phyloP scores from a whole-genome alignment of 805 yeast species.

The Candida pini region DNA sequence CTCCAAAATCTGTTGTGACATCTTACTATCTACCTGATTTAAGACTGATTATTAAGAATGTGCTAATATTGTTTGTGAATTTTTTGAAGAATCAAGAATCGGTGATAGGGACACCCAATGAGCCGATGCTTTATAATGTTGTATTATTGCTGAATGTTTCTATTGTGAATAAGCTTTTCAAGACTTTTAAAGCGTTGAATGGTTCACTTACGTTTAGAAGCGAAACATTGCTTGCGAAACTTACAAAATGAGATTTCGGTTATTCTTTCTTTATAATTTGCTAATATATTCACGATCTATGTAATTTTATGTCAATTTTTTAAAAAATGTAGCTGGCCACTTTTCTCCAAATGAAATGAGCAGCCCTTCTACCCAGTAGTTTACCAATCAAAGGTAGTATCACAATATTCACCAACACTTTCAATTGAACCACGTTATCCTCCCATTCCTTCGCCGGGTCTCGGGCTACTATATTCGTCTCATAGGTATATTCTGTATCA shows the following conservation, averaged over 20 bases:
- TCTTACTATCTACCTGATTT: constrained; percentile 23
- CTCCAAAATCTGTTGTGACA: not conserved
- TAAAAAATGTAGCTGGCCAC: constrained; percentile 20
- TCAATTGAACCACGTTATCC: constrained; percentile 55
- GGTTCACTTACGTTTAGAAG: constrained; percentile 11
- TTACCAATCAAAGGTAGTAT: constrained; percentile 64
- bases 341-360: constrained; percentile 32
- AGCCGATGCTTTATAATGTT: constrained; percentile 14
- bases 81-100: constrained; percentile 15
- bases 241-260: constrained; percentile 9
- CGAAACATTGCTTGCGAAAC: constrained; percentile 9
- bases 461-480: constrained; percentile 21
- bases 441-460: constrained; percentile 72
- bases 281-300: too few relatives aligned
- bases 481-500: constrained; percentile 26
- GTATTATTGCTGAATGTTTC: constrained; percentile 24
- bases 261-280: too few relatives aligned
- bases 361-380: constrained; percentile 56
- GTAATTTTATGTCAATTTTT: too few relatives aligned
- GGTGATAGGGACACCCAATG: constrained; percentile 4
- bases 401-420: constrained; percentile 52
- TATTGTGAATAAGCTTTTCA: constrained; percentile 24
- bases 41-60: constrained; percentile 24
- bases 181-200: constrained; percentile 21
- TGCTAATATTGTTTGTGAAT: constrained; percentile 20